Percentiles rank a stretch among this genome's conserved stretches.
Evolutionary conservation across 768 basidiomycete species (phyloP).

Genomic region (Hericium coralloides): DNA sequence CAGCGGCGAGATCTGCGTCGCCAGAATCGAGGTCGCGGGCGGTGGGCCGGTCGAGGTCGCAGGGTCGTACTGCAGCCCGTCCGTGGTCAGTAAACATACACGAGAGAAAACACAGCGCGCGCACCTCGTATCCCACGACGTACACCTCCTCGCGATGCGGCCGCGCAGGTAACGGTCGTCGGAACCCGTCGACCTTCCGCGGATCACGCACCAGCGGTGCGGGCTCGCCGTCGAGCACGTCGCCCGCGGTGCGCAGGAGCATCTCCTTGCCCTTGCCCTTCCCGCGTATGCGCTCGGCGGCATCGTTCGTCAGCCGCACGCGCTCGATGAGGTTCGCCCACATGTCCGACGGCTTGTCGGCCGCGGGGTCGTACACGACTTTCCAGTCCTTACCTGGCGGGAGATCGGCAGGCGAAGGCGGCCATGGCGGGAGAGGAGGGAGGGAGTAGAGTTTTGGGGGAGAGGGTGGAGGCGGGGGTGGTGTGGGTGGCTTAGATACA

Average conservation of each 20-base stretch:
- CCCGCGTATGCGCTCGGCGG: conserved; percentile 36
- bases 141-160: conserved; percentile 32
- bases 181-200: conserved; percentile 33
- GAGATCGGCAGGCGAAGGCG: conserved; percentile 41
- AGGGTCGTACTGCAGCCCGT: conserved; percentile 52
- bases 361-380: conserved; percentile 52
- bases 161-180: conserved; percentile 19
- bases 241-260: conserved; percentile 45
- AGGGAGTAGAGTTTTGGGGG: conserved; percentile 31
- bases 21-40: conserved; percentile 65
- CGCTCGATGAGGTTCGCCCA: conserved; percentile 34
- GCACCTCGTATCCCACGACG: conserved; percentile 48
- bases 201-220: conserved; percentile 44
- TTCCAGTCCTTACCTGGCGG: conserved; percentile 44
- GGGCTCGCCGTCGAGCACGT: conserved; percentile 36
- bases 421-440: conserved; percentile 43
- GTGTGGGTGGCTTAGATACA: conserved; percentile 18
- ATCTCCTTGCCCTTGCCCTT: conserved; percentile 59
- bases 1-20: conserved; percentile 64
- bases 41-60: conserved; percentile 56
- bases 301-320: conserved; percentile 22
- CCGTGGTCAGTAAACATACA: conserved; percentile 1
- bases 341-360: conserved; percentile 38
- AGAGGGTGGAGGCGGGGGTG: conserved; percentile 19
- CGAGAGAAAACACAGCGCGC: conserved; percentile 12